Conservation (phyloP, 2,329 filamentous ascomycete genomes). For the Lizonia empirigonia region DNA sequence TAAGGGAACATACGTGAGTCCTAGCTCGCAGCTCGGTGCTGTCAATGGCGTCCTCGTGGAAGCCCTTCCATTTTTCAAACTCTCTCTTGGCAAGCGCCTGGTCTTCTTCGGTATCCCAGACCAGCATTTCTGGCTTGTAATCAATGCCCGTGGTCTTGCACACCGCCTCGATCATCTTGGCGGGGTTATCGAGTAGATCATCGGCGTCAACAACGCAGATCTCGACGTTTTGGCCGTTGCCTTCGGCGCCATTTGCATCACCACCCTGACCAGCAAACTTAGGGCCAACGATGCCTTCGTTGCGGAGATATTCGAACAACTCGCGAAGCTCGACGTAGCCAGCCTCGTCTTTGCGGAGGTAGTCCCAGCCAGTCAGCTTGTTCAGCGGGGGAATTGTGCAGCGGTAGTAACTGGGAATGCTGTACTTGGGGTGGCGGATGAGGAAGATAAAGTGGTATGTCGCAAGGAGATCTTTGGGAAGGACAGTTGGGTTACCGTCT, state of each 20-base stretch:
- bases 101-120: conserved; percentile 79
- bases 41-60: conserved; percentile 91
- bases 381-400: conserved; percentile 90
- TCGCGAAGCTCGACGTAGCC: conserved; percentile 88
- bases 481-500: conserved; percentile 79
- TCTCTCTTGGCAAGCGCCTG: conserved; percentile 70
- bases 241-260: conserved; percentile 42
- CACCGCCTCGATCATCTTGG: conserved; percentile 75
- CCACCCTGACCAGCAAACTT: conserved; percentile 58
- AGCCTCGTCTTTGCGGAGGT: conserved; percentile 86
- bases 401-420: conserved; percentile 92
- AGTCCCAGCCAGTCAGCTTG: conserved; percentile 79
- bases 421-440: conserved; percentile 91
- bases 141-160: conserved; percentile 81
- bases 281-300: conserved; percentile 72
- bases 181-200: conserved; percentile 85
- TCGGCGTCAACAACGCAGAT: conserved; percentile 93
- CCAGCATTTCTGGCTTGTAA: conserved; percentile 78
- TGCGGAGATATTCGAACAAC: conserved; percentile 82
- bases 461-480: conserved; percentile 74
- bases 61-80: conserved; percentile 97
- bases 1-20: conserved; percentile 58
- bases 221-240: conserved; percentile 56
- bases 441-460: conserved; percentile 94
- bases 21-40: conserved; percentile 77